phyloP scores from a whole-genome alignment of 1,284 basidiomycete genomes.

The Tranzscheliella williamsii region DNA sequence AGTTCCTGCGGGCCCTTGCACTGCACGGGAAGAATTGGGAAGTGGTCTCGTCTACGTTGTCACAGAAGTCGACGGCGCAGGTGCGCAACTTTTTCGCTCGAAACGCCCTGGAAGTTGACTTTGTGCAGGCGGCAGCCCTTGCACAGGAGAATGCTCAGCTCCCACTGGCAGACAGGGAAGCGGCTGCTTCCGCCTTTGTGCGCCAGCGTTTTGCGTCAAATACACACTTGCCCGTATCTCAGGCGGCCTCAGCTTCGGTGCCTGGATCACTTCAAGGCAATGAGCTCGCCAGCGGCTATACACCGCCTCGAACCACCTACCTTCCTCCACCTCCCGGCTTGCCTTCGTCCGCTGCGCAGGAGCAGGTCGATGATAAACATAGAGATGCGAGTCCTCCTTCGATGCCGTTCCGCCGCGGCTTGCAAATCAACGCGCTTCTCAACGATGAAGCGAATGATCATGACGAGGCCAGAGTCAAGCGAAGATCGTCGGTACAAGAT shows the following conservation, averaged over 20 bases:
- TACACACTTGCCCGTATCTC: too few relatives aligned
- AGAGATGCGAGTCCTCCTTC: slow-evolving; percentile 23
- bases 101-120: slow-evolving; percentile 51
- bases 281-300: too few relatives aligned
- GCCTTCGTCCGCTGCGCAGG: slow-evolving; percentile 1
- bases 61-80: slow-evolving; percentile 78
- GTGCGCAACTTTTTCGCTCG: slow-evolving; percentile 70
- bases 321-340: neutral
- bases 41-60: slow-evolving; percentile 73
- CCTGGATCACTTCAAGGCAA: too few relatives aligned
- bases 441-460: slow-evolving; percentile 28
- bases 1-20: slow-evolving; percentile 70
- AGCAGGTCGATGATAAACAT: slow-evolving; percentile 6
- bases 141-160: slow-evolving; percentile 40
- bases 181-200: slow-evolving; percentile 28
- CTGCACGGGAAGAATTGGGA: slow-evolving; percentile 76
- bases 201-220: slow-evolving; percentile 20
- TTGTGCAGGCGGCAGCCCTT: slow-evolving; percentile 50
- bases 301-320: slow-evolving; percentile 1
- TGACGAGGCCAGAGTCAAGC: slow-evolving; percentile 1
- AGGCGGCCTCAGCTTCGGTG: too few relatives aligned
- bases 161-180: slow-evolving; percentile 33
- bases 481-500: slow-evolving; percentile 37
- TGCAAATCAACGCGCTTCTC: slow-evolving; percentile 50
- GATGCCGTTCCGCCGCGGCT: slow-evolving; percentile 22